Evolutionary conservation across 176 grass and related monocot species (phyloP), one percentile per base, ranked within the genome.

Genomic region (Juncus effusus): DNA sequence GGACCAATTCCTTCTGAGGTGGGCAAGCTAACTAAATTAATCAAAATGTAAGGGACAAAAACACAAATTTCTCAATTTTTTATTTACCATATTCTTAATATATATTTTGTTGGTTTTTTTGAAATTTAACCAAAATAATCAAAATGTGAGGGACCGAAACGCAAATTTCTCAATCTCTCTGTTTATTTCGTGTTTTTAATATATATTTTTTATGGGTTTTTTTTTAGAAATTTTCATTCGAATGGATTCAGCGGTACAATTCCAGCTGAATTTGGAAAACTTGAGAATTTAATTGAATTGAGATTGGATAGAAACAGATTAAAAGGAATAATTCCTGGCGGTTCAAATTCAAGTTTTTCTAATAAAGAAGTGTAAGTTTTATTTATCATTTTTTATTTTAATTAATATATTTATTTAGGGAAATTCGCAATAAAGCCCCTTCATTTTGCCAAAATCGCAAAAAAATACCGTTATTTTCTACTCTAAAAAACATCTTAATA

Each of bases 251-350:
- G 75, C 3, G 94, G 94, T 40, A 82, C 51, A 50, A 89, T 99
- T 84, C 94, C 94, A 0, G 41, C 76, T 0, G 80, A 90, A 75
- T 63, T 99, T 58, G 85, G 85, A 36, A 86, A 82, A 74, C 76
- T 99, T 38, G 63, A 84, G 54, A 93, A 93, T 87, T 85, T 99
- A 15, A 76, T 82, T 14, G 78, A 93, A 38, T 66, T 99, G 66
- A 79, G 88, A 59, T 70, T 99, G 60, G 94, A 99, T 60, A 83
- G 85, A 67, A 99, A 99, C 67, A 91, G 78, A 66, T 54, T 99
- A 13, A 84, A 76, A 65, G 94, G 94, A 56, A 63, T 76, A 14
- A 86, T 99, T 74, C 88, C 88, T 10, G 85, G 76, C 61, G 86
- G 74, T 77, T 73, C 40, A 13, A 66, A 75, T 53, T 35, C 42